Evolutionary conservation across 2,329 filamentous ascomycete species (phyloP).

Genomic region (Gremmenia infestans): DNA sequence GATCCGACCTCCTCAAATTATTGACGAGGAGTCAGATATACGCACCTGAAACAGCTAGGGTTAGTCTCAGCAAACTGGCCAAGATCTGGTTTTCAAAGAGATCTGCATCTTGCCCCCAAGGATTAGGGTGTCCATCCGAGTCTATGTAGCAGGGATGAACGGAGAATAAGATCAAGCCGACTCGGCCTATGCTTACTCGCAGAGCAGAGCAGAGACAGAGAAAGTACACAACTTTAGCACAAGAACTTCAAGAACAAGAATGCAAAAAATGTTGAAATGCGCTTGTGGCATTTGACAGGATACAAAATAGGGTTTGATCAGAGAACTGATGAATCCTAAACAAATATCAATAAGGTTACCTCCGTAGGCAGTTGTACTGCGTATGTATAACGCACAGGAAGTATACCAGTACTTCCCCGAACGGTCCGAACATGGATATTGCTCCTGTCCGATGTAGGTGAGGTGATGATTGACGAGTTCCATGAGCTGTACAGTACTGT

Average conservation of each 20-base stretch:
- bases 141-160: neutral
- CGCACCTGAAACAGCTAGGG: slow-evolving; percentile 14
- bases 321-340: too few species aligned
- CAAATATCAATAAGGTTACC: too few species aligned
- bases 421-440: neutral
- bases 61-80: slow-evolving; percentile 1
- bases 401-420: neutral
- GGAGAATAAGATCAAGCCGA: neutral
- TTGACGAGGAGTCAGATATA: neutral
- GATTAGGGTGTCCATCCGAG: neutral
- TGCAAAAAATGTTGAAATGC: too few species aligned
- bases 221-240: neutral
- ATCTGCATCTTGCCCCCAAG: neutral
- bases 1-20: slow-evolving; percentile 1
- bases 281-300: too few species aligned
- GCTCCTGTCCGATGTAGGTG: neutral
- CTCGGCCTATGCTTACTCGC: neutral
- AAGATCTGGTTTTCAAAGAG: neutral
- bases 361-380: too few species aligned
- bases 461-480: neutral
- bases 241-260: too few species aligned
- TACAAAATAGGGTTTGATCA: too few species aligned
- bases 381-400: too few species aligned
- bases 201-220: neutral
- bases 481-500: too few species aligned